Conservation (phyloP, 371 early-diverging fungal species). For the Mucor indicus region DNA sequence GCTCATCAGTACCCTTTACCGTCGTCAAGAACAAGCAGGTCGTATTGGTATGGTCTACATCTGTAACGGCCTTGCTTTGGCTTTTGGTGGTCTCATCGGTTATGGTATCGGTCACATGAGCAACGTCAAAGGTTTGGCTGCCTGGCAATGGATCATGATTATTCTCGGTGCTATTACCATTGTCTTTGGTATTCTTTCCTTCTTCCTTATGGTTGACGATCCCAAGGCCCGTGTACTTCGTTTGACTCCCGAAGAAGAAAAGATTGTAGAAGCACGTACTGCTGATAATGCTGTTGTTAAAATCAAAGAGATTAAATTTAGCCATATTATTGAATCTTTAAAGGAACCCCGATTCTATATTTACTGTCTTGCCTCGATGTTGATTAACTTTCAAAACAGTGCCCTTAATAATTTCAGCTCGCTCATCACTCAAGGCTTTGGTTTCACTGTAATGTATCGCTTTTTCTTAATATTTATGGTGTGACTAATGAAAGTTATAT, state of each 20-base stretch:
- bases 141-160: constrained; percentile 61
- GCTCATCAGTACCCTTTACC: constrained; percentile 33
- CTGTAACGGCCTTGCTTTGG: constrained; percentile 47
- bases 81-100: constrained; percentile 61
- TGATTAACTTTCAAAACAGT: constrained; percentile 39
- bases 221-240: constrained; percentile 23
- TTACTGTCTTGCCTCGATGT: constrained; percentile 22
- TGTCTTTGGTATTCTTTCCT: constrained; percentile 21
- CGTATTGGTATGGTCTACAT: constrained; percentile 40
- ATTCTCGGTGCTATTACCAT: constrained; percentile 27
- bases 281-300: constrained; percentile 24
- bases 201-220: constrained; percentile 35
- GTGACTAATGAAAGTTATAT: not conserved
- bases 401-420: constrained; percentile 30
- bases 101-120: constrained; percentile 55
- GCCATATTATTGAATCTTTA: constrained; percentile 15
- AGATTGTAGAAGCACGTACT: constrained; percentile 26
- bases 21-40: constrained; percentile 36
- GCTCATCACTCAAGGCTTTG: constrained; percentile 35
- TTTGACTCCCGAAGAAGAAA: constrained; percentile 33
- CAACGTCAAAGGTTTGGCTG: constrained; percentile 27
- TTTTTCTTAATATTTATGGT: not conserved
- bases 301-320: constrained; percentile 4
- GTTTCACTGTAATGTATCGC: constrained; percentile 32
- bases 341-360: constrained; percentile 18